These are phyloP conservation scores for Salvia miltiorrhiza DNA, from an alignment of 257 asterid genomes.

Conservation along the genomic window DNA sequence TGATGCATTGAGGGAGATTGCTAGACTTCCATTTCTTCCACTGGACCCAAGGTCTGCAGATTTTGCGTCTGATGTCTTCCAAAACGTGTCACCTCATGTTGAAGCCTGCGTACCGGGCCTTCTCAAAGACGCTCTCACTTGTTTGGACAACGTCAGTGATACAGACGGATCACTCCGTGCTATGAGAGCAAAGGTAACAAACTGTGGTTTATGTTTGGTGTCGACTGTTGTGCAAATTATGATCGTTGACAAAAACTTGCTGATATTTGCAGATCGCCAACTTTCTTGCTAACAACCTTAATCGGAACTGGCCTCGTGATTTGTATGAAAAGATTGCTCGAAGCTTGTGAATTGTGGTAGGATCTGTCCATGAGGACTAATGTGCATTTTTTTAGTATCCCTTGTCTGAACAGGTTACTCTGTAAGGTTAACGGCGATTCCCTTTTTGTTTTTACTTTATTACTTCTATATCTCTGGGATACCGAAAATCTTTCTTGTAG, in stretches of 20 bases:
- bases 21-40: constrained; percentile 90
- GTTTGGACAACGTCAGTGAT: constrained; percentile 78
- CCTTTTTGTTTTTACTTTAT: background rate
- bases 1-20: constrained; percentile 87
- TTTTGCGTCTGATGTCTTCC: constrained; percentile 44
- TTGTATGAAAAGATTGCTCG: constrained; percentile 85
- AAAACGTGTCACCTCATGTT: constrained; percentile 69
- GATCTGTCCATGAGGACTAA: constrained; percentile 8
- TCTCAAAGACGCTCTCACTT: constrained; percentile 78
- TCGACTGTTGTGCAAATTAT: background rate
- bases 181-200: constrained; percentile 73
- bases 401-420: constrained; percentile 4
- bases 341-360: constrained; percentile 56
- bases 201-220: background rate
- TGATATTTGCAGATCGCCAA: constrained; percentile 71
- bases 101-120: constrained; percentile 91
- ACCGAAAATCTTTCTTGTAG: background rate
- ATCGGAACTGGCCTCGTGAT: constrained; percentile 91
- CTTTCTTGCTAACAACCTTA: constrained; percentile 81
- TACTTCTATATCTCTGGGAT: too few relatives aligned
- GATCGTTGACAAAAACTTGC: background rate
- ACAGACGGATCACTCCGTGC: constrained; percentile 94
- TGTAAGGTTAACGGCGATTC: background rate
- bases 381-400: background rate
- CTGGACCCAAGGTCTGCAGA: constrained; percentile 78